Base-by-base conservation (phyloP, 176 grass and related monocot species). In the Juncus effusus region DNA sequence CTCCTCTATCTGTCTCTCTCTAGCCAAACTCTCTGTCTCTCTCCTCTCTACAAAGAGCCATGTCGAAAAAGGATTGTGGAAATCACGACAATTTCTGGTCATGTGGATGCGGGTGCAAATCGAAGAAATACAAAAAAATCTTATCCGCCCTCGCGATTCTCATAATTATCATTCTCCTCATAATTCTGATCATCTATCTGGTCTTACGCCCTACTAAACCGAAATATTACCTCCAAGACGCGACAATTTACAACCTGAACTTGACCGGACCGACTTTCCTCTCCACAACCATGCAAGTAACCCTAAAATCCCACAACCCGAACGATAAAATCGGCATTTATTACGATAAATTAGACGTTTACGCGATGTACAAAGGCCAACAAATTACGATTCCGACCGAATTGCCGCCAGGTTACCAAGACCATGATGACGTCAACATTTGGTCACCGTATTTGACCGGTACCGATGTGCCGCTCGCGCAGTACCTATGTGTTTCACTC, bases 181-280 rank as follows among this genome's bases (percentile, higher is more conserved):
- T 78, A 4, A 7, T 90, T 0, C 35, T 90, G 0, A 2, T 90
- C 47, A 60, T 85, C 2, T 90, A 62, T 75, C 81, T 90, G 13
- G 73, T 63, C 10, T 79, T 96, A 4, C 87, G 76, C 0, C 84
- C 87, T 0, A 75, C 89, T 16, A 96, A 83, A 39, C 91, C 91
- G 1, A 3, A 0, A 1, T 88, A 85, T 81, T 85, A 90, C 84
- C 91, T 96, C 28, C 87, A 90, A 63, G 84, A 90, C 82, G 70
- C 82, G 2, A 76, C 80, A 0, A 75, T 96, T 76, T 61, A 79
- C 36, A 82, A 83, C 81, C 79, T 96, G 36, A 96, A 90, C 81
- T 60, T 90, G 0, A 90, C 91, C 0, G 44, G 44, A 47, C 81
- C 91, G 3, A 13, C 75, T 11, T 80, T 73, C 76, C 90, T 95